Evolutionary conservation across 129 eudicot species (phyloP).

Genomic region (Centella asiatica): DNA sequence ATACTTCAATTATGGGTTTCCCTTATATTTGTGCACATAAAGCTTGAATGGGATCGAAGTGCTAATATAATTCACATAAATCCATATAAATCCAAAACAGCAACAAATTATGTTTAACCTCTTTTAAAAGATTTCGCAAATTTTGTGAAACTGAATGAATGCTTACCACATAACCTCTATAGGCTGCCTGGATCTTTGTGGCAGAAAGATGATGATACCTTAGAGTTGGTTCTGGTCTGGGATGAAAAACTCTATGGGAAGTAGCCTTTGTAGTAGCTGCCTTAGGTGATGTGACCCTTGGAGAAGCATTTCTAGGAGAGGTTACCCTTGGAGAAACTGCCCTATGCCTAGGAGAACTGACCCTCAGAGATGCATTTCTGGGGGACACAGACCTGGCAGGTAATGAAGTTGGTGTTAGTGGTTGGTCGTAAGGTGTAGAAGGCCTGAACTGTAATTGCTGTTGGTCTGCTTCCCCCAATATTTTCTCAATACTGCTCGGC

Average conservation of each 20-base stretch:
- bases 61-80: too few relatives aligned
- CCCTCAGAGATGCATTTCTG: slow-evolving; percentile 19
- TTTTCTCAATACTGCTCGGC: slow-evolving; percentile 97
- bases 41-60: too few relatives aligned
- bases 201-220: slow-evolving; percentile 62
- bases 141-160: too few relatives aligned
- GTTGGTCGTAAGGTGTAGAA: slow-evolving; percentile 36
- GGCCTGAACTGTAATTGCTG: slow-evolving; percentile 44
- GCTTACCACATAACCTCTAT: slow-evolving; percentile 86
- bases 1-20: too few relatives aligned
- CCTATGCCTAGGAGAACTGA: slow-evolving; percentile 25
- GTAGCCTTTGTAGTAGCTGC: slow-evolving; percentile 29
- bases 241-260: slow-evolving; percentile 12
- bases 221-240: slow-evolving; percentile 69
- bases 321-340: slow-evolving; percentile 27
- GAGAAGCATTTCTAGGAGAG: slow-evolving; percentile 38
- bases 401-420: slow-evolving; percentile 28
- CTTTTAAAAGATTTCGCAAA: too few relatives aligned
- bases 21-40: too few relatives aligned
- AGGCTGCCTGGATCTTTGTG: slow-evolving; percentile 74
- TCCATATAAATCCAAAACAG: too few relatives aligned
- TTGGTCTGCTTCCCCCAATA: slow-evolving; percentile 84
- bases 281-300: slow-evolving; percentile 34
- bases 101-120: too few relatives aligned
- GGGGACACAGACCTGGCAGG: slow-evolving; percentile 37